Evolutionary conservation across 2,329 filamentous ascomycete species (phyloP).

Genomic region (Arachnomyces sp.): DNA sequence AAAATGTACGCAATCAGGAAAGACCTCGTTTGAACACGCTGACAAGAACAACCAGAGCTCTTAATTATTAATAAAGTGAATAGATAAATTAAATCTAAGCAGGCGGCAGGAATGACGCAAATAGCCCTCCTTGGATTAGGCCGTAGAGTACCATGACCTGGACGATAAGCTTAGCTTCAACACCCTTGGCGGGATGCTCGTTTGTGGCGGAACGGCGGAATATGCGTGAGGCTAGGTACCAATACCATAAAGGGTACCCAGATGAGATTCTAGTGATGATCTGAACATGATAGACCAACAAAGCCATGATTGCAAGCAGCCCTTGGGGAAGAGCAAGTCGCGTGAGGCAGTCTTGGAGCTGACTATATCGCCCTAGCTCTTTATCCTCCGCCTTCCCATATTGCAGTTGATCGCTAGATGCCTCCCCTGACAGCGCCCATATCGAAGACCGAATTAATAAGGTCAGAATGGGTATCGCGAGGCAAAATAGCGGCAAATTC

Average conservation of each 20-base stretch:
- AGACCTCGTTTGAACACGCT: neutral
- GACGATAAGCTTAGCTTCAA: constrained; percentile 35
- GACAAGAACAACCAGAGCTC: constrained; percentile 7
- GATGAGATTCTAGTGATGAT: constrained; percentile 86
- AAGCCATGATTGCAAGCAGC: constrained; percentile 59
- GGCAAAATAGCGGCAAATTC: constrained; percentile 78
- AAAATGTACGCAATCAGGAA: too few relatives aligned
- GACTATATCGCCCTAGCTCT: constrained; percentile 7
- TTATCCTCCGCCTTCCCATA: neutral
- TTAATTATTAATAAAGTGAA: constrained; percentile 1
- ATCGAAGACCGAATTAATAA: constrained; percentile 57
- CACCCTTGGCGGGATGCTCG: constrained; percentile 9
- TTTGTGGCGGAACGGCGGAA: constrained; percentile 14
- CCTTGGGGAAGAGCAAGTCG: constrained; percentile 65
- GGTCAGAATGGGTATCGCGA: constrained; percentile 68
- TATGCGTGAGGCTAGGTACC: constrained; percentile 55
- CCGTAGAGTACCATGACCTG: constrained; percentile 74
- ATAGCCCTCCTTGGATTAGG: constrained; percentile 71
- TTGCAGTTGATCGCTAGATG: neutral
- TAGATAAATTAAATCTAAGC: constrained; percentile 43
- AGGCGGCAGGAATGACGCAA: constrained; percentile 83
- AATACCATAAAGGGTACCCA: constrained; percentile 83
- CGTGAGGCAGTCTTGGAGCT: constrained; percentile 25
- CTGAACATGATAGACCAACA: constrained; percentile 83
- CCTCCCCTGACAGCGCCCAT: constrained; percentile 28